Conservation (phyloP, 805 yeast species). For the Ogataea neopini region DNA sequence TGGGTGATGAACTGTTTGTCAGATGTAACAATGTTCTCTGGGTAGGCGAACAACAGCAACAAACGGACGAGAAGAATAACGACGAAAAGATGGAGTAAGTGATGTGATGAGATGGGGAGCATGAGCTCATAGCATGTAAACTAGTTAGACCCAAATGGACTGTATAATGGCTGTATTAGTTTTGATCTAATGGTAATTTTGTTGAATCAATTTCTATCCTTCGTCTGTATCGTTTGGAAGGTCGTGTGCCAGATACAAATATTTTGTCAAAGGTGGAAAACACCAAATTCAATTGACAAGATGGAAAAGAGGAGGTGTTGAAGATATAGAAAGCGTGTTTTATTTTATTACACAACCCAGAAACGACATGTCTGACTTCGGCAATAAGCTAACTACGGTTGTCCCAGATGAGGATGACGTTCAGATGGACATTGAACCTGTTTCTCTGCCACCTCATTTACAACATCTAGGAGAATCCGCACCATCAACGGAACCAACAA, state of each 20-base stretch:
- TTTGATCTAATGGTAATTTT: neutral
- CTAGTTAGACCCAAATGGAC: slow-evolving; percentile 1
- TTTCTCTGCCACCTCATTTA: slow-evolving; percentile 29
- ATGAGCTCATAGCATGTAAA: no score
- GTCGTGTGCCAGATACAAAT: neutral
- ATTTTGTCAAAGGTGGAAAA: neutral
- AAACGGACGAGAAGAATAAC: slow-evolving; percentile 12
- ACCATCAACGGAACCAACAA: neutral
- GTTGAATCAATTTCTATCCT: neutral
- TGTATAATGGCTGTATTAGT: neutral
- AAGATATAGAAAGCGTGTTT: neutral
- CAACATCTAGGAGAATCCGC: slow-evolving; percentile 9
- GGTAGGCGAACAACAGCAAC: slow-evolving; percentile 40
- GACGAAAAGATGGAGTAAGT: slow-evolving; percentile 19
- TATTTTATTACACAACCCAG: neutral
- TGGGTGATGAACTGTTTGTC: slow-evolving; percentile 65
- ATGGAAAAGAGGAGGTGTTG: neutral
- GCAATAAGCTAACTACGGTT: slow-evolving; percentile 21
- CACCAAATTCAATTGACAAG: neutral
- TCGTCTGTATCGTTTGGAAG: neutral
- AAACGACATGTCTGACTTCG: slow-evolving; percentile 20
- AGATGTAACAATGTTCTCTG: slow-evolving; percentile 90
- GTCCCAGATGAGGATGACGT: slow-evolving; percentile 24
- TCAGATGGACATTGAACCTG: slow-evolving; percentile 23
- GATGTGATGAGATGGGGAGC: no score